Percentiles rank a stretch among this genome's conserved stretches.
These are phyloP conservation scores for Yueomyces sp. DNA, from an alignment of 805 yeast genomes.

Conservation along the genomic window DNA sequence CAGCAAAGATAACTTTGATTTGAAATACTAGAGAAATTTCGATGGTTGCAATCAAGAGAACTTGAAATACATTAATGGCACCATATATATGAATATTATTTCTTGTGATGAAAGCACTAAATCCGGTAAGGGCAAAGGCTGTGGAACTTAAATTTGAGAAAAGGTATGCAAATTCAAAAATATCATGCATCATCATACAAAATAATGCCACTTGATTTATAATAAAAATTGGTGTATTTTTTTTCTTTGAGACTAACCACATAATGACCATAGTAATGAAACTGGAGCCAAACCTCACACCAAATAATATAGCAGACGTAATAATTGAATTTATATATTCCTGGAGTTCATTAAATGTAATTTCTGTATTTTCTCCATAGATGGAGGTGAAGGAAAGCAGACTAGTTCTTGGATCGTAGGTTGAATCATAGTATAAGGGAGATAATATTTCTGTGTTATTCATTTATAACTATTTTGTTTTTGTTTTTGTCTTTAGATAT, in stretches of 20 bases:
- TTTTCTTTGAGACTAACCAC: constrained; percentile 37
- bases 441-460: constrained; percentile 1
- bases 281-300: constrained; percentile 47
- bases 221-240: constrained; percentile 57
- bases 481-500: not conserved
- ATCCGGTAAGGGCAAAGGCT: constrained; percentile 34
- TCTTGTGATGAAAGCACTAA: constrained; percentile 27
- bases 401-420: constrained; percentile 15
- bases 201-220: constrained; percentile 52
- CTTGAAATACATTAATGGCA: constrained; percentile 48
- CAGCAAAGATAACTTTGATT: constrained; percentile 52
- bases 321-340: constrained; percentile 20
- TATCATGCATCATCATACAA: constrained; percentile 44
- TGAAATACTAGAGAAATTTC: constrained; percentile 62
- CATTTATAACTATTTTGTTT: not conserved
- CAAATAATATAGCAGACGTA: constrained; percentile 35
- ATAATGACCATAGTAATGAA: constrained; percentile 33
- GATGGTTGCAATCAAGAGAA: constrained; percentile 45
- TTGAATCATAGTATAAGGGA: constrained; percentile 9
- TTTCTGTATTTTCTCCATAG: constrained; percentile 24
- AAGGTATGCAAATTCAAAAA: constrained; percentile 42
- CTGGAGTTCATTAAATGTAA: constrained; percentile 33
- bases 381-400: constrained; percentile 30
- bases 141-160: constrained; percentile 38
- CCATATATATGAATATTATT: constrained; percentile 36